A percentile compares a stretch with the other conserved stretches of the same genome.
Conservation (phyloP, 2,329 filamentous ascomycete species). For the Thermothelomyces thermophilus region DNA sequence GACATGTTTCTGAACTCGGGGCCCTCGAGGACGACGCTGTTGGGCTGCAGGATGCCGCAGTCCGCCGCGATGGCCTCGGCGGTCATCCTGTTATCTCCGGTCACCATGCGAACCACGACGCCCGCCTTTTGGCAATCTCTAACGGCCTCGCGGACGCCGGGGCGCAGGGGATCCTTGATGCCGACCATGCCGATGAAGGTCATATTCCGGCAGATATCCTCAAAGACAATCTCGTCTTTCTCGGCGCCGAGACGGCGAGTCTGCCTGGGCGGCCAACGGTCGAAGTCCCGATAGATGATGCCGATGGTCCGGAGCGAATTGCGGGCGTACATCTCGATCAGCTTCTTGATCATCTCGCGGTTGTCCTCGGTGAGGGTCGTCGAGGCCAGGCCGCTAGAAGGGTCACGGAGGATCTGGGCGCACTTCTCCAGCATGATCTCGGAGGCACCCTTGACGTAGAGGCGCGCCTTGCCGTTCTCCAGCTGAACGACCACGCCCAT, state of each 20-base stretch:
- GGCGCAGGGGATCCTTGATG: slow-evolving; percentile 73
- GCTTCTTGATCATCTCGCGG: slow-evolving; percentile 49
- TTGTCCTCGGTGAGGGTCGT: slow-evolving; percentile 46
- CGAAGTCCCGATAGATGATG: slow-evolving; percentile 76
- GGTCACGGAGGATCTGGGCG: slow-evolving; percentile 44
- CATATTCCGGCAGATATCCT: slow-evolving; percentile 62
- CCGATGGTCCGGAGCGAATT: slow-evolving; percentile 80
- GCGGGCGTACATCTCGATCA: slow-evolving; percentile 73
- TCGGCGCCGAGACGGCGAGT: slow-evolving; percentile 49
- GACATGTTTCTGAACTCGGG: slow-evolving; percentile 69
- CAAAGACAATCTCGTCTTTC: slow-evolving; percentile 56
- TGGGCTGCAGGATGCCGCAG: slow-evolving; percentile 64
- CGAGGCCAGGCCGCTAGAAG: slow-evolving; percentile 39
- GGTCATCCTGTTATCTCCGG: slow-evolving; percentile 73
- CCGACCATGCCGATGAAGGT: slow-evolving; percentile 64
- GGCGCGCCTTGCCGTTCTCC: slow-evolving; percentile 44
- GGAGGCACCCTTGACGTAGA: slow-evolving; percentile 59
- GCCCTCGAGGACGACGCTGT: slow-evolving; percentile 69
- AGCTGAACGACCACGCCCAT: slow-evolving; percentile 55
- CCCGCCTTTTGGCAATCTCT: slow-evolving; percentile 66
- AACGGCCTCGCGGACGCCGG: slow-evolving; percentile 68
- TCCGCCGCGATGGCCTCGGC: slow-evolving; percentile 73
- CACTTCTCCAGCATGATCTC: slow-evolving; percentile 57
- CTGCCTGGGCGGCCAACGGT: slow-evolving; percentile 70
- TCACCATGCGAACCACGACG: slow-evolving; percentile 79